phyloP scores from a whole-genome alignment of 2,329 filamentous ascomycete genomes.

The Emergomyces orientalis region DNA sequence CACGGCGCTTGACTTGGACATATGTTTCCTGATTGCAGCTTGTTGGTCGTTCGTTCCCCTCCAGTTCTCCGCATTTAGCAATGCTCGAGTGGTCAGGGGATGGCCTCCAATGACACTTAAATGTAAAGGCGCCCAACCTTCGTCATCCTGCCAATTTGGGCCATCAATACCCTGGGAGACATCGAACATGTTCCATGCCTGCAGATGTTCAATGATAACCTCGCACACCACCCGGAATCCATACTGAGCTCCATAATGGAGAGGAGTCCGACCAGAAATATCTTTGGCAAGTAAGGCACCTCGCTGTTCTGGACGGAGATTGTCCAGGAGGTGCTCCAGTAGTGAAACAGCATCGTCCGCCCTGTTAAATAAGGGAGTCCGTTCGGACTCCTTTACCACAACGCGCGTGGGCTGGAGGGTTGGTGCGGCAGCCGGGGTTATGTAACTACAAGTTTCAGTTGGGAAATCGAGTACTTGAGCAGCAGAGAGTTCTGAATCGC shows the following conservation, averaged over 20 bases:
- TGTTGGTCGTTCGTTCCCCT: constrained; percentile 52
- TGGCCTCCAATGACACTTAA: constrained; percentile 88
- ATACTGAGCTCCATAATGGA: constrained; percentile 61
- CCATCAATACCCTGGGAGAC: constrained; percentile 79
- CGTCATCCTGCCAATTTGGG: constrained; percentile 79
- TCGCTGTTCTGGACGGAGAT: constrained; percentile 59
- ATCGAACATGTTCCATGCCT: constrained; percentile 79
- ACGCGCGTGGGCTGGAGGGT: constrained; percentile 52
- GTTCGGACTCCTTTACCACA: constrained; percentile 57
- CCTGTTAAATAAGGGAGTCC: constrained; percentile 49
- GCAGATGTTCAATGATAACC: constrained; percentile 78
- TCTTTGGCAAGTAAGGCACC: constrained; percentile 44
- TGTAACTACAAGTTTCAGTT: constrained; percentile 57
- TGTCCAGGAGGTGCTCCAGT: constrained; percentile 54
- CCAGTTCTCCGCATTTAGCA: constrained; percentile 75
- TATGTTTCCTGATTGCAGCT: constrained; percentile 55
- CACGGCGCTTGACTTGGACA: constrained; percentile 78
- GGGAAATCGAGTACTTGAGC: constrained; percentile 43
- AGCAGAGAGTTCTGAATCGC: constrained; percentile 44
- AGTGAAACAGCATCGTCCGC: constrained; percentile 70
- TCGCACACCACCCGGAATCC: constrained; percentile 87
- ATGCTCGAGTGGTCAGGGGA: constrained; percentile 68
- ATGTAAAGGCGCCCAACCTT: constrained; percentile 85
- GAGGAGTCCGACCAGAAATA: constrained; percentile 16
- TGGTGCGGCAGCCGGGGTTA: constrained; percentile 67